Conservation (phyloP, 768 basidiomycete species). For the Mycena rebaudengoi region DNA sequence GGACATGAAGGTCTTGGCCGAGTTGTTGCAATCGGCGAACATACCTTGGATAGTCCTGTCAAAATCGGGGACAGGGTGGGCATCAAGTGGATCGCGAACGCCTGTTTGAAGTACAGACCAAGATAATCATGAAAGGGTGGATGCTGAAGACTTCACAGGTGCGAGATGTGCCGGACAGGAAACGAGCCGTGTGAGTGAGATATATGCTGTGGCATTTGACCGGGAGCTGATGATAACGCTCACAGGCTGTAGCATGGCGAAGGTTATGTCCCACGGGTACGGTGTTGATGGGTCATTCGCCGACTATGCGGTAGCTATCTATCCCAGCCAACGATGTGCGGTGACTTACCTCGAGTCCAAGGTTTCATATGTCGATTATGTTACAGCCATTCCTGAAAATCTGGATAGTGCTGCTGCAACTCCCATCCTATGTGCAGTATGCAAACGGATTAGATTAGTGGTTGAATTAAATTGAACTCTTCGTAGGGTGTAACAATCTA, state of each 20-base stretch:
- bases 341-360: slow-evolving; percentile 33
- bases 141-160: no score
- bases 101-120: slow-evolving; percentile 45
- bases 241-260: slow-evolving; percentile 56
- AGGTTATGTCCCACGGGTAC: slow-evolving; percentile 63
- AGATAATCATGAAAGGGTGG: neutral
- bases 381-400: slow-evolving; percentile 79
- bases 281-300: slow-evolving; percentile 75
- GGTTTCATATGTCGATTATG: slow-evolving; percentile 70
- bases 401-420: slow-evolving; percentile 70
- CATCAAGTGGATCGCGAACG: slow-evolving; percentile 70
- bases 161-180: slow-evolving; percentile 77
- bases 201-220: neutral
- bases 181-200: slow-evolving; percentile 52
- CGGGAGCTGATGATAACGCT: neutral
- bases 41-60: slow-evolving; percentile 56
- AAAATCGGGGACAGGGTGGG: slow-evolving; percentile 83
- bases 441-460: no score
- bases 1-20: slow-evolving; percentile 85
- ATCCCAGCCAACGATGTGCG: no score
- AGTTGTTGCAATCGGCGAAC: slow-evolving; percentile 78
- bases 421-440: slow-evolving; percentile 79
- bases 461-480: no score
- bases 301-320: slow-evolving; percentile 63
- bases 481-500: slow-evolving; percentile 80